phyloP scores from a whole-genome alignment of 805 yeast genomes.

The Candida fluviatilis region DNA sequence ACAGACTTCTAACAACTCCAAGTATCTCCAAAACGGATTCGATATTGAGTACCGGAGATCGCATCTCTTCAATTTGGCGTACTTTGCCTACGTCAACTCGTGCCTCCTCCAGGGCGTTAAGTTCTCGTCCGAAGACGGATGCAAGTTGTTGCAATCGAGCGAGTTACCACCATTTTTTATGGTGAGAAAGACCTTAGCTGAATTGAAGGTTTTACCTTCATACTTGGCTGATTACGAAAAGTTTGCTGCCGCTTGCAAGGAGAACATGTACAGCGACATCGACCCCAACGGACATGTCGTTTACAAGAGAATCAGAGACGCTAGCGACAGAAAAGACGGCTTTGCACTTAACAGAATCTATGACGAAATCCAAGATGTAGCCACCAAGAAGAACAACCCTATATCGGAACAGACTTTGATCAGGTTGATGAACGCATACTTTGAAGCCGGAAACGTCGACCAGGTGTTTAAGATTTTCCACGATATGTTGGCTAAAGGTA shows the following conservation, averaged over 20 bases:
- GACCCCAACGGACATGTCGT: slow-evolving; percentile 32
- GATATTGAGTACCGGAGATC: slow-evolving; percentile 5
- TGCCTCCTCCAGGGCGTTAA: slow-evolving; percentile 20
- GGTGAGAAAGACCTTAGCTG: slow-evolving; percentile 5
- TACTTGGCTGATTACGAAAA: slow-evolving; percentile 1
- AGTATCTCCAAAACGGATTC: slow-evolving; percentile 1
- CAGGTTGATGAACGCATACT: slow-evolving; percentile 45
- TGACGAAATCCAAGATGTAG: slow-evolving; percentile 21
- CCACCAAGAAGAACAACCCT: slow-evolving; percentile 20
- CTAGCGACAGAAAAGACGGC: slow-evolving; percentile 16
- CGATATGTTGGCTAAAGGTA: slow-evolving; percentile 35
- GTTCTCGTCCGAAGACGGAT: slow-evolving; percentile 20
- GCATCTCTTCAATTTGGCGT: slow-evolving; percentile 21
- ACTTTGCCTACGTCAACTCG: slow-evolving; percentile 31
- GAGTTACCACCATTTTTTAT: slow-evolving; percentile 8
- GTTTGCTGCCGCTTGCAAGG: slow-evolving; percentile 6
- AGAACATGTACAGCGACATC: slow-evolving; percentile 7
- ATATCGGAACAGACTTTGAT: slow-evolving; percentile 39
- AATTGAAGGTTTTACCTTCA: slow-evolving; percentile 2
- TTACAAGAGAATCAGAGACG: slow-evolving; percentile 18
- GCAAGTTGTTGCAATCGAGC: slow-evolving; percentile 23
- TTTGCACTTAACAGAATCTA: slow-evolving; percentile 17
- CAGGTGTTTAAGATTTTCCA: slow-evolving; percentile 49
- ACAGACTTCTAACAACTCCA: neutral
- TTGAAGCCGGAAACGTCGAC: slow-evolving; percentile 27